Conservation (phyloP, 176 grass and related monocot genomes). For the Dactylis glomerata region DNA sequence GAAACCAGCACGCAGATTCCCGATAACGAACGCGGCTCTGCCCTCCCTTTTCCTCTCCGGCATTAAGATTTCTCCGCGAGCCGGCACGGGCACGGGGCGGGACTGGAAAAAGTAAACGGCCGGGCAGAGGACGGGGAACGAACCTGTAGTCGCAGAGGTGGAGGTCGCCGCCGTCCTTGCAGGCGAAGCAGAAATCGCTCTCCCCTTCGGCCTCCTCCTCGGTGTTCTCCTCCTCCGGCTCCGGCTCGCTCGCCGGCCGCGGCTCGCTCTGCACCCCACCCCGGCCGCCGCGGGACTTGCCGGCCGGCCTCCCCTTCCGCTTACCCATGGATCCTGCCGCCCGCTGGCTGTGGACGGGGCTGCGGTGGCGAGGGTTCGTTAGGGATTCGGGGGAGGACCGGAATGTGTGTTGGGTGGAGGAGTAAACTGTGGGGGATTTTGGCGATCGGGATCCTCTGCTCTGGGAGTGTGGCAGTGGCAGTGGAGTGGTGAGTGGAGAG, state of each 20-base stretch:
- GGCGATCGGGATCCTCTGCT: background rate
- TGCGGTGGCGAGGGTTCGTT: background rate
- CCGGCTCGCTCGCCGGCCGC: background rate
- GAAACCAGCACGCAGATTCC: background rate
- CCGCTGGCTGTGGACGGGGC: background rate
- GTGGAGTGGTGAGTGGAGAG: background rate
- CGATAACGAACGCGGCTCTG: background rate
- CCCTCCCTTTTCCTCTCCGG: too few relatives aligned
- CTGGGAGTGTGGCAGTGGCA: background rate
- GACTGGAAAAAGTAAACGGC: background rate
- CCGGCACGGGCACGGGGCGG: too few relatives aligned
- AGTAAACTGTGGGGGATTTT: background rate
- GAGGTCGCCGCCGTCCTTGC: conserved; percentile 52
- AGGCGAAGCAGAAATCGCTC: conserved; percentile 42
- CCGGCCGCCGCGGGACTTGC: background rate
- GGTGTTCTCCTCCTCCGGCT: conserved; percentile 2
- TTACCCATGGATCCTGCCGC: background rate
- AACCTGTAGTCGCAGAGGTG: conserved; percentile 50
- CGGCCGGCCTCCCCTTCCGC: background rate
- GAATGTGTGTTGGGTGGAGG: background rate
- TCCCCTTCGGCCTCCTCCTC: conserved; percentile 25
- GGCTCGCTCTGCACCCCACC: background rate
- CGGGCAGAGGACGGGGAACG: background rate
- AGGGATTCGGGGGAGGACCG: background rate
- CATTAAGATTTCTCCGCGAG: too few relatives aligned